phyloP scores from a whole-genome alignment of 202 grass and related monocot species.

The Dendrocalamus latiflorus region DNA sequence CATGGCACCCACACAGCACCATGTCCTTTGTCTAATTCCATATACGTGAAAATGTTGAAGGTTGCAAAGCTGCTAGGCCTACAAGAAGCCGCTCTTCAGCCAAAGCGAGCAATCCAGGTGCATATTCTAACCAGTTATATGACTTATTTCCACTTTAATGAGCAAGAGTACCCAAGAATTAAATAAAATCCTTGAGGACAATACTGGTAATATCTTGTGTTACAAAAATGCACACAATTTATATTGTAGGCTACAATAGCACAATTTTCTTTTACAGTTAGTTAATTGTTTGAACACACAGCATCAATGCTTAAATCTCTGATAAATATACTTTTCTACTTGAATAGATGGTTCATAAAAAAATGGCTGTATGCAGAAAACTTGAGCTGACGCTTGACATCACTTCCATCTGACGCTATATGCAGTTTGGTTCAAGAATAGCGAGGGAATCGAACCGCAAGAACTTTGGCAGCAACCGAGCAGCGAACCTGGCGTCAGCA shows the following conservation, averaged over 20 bases:
- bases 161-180: background rate
- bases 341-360: too few relatives aligned
- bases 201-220: background rate
- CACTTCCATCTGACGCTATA: background rate
- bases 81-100: conserved; percentile 63
- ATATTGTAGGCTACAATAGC: background rate
- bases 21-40: conserved; percentile 19
- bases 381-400: background rate
- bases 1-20: background rate
- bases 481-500: conserved; percentile 77
- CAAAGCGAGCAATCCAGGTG: conserved; percentile 95
- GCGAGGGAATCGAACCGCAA: conserved; percentile 85
- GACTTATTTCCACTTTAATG: background rate
- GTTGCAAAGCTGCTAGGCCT: conserved; percentile 74
- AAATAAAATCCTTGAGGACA: background rate
- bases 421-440: conserved; percentile 92
- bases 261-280: background rate
- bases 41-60: conserved; percentile 34
- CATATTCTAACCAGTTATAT: conserved; percentile 14
- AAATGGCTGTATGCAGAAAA: too few relatives aligned
- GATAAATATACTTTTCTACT: background rate
- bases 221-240: background rate
- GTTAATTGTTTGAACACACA: background rate
- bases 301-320: too few relatives aligned
- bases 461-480: conserved; percentile 87